Percentiles rank a stretch among this genome's conserved stretches.
phyloP scores from a whole-genome alignment of 441 rosid species.

The Brassica balearica region DNA sequence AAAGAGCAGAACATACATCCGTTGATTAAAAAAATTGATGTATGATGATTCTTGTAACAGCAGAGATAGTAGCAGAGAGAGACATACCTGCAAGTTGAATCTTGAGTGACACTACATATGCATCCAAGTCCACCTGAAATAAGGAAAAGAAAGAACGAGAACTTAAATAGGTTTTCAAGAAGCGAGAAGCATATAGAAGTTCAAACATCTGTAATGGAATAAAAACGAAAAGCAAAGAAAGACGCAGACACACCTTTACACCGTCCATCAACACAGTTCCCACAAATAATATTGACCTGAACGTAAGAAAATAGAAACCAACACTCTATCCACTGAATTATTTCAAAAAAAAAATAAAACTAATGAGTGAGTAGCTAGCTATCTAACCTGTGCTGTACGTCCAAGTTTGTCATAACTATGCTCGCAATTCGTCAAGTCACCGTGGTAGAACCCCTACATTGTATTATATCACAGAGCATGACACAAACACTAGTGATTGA shows the following conservation, averaged over 20 bases:
- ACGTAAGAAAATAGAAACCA: slow-evolving; percentile 17
- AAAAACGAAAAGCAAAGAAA: background rate
- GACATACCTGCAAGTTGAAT: slow-evolving; percentile 84
- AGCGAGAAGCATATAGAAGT: too few species aligned
- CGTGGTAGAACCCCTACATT: slow-evolving; percentile 72
- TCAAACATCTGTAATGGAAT: background rate
- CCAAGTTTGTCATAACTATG: slow-evolving; percentile 84
- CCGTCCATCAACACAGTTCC: slow-evolving; percentile 72
- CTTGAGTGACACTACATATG: slow-evolving; percentile 81
- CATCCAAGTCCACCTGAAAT: slow-evolving; percentile 80
- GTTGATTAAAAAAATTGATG: background rate
- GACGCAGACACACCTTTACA: slow-evolving; percentile 72
- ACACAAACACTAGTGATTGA: background rate
- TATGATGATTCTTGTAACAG: slow-evolving; percentile 3
- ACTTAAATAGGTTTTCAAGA: background rate
- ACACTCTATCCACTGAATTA: background rate
- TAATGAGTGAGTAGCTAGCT: background rate
- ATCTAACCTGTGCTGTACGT: slow-evolving; percentile 84
- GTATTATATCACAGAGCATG: background rate
- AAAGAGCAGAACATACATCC: slow-evolving; percentile 29
- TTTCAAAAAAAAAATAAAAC: background rate
- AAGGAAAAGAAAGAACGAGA: slow-evolving; percentile 20
- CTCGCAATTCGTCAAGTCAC: slow-evolving; percentile 85
- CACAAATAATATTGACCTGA: slow-evolving; percentile 90
- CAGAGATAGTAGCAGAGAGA: slow-evolving; percentile 25